Evolutionary conservation across 1,284 basidiomycete species (phyloP).

Genomic region (Papiliotrema fonsecae): DNA sequence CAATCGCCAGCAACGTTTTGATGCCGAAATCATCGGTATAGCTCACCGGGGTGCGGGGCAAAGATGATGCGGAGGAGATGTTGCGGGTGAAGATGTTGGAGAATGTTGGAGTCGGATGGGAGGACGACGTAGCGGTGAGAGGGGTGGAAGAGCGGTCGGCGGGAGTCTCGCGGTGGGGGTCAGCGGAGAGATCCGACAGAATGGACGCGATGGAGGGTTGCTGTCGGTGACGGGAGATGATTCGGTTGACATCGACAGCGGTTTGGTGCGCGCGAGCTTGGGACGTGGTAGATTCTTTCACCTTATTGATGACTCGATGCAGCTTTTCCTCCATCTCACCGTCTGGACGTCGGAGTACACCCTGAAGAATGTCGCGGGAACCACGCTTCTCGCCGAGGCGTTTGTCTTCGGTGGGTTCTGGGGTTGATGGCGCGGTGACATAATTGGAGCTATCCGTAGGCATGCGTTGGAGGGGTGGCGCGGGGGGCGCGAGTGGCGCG

Average conservation of each 20-base stretch:
- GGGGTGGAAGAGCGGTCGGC: conserved; percentile 28
- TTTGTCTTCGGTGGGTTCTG: conserved; percentile 10
- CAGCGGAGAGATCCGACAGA: conserved; percentile 32
- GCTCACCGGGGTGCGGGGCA: conserved; percentile 49
- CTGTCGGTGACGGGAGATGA: conserved; percentile 39
- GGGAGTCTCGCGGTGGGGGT: conserved; percentile 6
- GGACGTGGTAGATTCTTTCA: conserved; percentile 16
- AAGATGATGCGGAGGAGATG: conserved; percentile 22
- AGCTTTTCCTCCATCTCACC: conserved; percentile 67
- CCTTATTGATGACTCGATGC: conserved; percentile 69
- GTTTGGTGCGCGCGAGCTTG: conserved; percentile 19
- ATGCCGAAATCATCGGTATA: conserved; percentile 79
- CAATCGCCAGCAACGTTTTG: conserved; percentile 72
- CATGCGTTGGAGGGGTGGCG: conserved; percentile 18
- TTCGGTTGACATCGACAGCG: conserved; percentile 26
- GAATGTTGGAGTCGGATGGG: conserved; percentile 34
- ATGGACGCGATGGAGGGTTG: conserved; percentile 47
- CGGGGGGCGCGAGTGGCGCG: conserved; percentile 19
- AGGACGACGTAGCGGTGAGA: conserved; percentile 35
- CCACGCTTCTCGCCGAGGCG: conserved; percentile 37
- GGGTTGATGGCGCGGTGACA: conserved; percentile 36
- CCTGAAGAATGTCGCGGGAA: conserved; percentile 56
- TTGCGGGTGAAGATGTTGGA: conserved; percentile 24
- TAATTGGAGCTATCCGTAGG: conserved; percentile 33
- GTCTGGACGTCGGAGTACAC: conserved; percentile 51